Evolutionary conservation across 495 filamentous ascomycete species (phyloP).

Genomic region (Penicillium mononematosum): DNA sequence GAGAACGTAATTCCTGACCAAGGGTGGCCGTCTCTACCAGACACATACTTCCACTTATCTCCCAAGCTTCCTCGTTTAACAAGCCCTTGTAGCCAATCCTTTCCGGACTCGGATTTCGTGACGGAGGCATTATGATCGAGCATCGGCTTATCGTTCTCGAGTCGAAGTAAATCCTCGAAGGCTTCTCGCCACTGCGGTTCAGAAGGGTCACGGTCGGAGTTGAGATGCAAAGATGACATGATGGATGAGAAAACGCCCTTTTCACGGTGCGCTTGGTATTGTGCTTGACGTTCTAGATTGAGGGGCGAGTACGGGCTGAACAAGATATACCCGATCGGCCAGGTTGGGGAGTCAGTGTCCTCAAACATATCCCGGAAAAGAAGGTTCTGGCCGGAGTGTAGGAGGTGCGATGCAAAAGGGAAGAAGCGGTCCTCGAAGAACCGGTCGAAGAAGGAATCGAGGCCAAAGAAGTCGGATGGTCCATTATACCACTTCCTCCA

Average conservation of each 20-base stretch:
- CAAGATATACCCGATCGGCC: slow-evolving; percentile 43
- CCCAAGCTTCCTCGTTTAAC: slow-evolving; percentile 43
- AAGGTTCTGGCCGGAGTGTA: slow-evolving; percentile 29
- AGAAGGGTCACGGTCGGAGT: slow-evolving; percentile 30
- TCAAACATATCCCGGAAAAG: slow-evolving; percentile 34
- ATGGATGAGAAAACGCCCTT: slow-evolving; percentile 39
- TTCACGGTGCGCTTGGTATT: slow-evolving; percentile 27
- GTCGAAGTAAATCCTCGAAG: slow-evolving; percentile 54
- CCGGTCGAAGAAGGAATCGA: slow-evolving; percentile 40
- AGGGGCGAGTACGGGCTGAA: slow-evolving; percentile 55
- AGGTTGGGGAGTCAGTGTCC: slow-evolving; percentile 31
- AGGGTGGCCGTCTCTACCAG: slow-evolving; percentile 21
- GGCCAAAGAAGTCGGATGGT: slow-evolving; percentile 30
- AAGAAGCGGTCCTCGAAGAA: slow-evolving; percentile 33
- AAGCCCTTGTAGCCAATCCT: slow-evolving; percentile 40
- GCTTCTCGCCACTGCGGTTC: slow-evolving; percentile 53
- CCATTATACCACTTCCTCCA: slow-evolving; percentile 9
- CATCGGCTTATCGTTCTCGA: slow-evolving; percentile 50
- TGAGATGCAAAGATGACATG: slow-evolving; percentile 33
- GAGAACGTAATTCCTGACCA: slow-evolving; percentile 31
- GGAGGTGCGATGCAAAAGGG: slow-evolving; percentile 26
- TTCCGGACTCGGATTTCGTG: slow-evolving; percentile 29
- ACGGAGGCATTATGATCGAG: slow-evolving; percentile 30
- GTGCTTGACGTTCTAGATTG: slow-evolving; percentile 43
- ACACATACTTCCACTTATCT: slow-evolving; percentile 35